Evolutionary conservation across 495 filamentous ascomycete genomes (phyloP).

Genomic region (Lasiosphaeria ovina): DNA sequence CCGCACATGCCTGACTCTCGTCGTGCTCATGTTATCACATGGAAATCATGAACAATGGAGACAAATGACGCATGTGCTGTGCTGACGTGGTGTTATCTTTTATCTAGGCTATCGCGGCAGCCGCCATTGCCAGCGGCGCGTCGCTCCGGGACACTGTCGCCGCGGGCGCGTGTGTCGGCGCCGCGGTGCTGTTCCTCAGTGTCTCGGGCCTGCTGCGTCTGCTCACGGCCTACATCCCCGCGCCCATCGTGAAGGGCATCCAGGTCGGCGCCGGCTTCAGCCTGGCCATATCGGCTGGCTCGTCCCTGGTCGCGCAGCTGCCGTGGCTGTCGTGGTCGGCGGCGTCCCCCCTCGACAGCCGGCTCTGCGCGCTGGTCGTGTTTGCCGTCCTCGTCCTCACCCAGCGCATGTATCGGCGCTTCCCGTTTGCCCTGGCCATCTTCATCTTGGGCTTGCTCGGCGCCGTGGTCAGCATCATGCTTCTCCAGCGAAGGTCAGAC

Average conservation of each 20-base stretch:
- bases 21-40: slow-evolving; percentile 15
- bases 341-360: slow-evolving; percentile 65
- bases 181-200: slow-evolving; percentile 70
- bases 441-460: slow-evolving; percentile 58
- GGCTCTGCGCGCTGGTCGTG: slow-evolving; percentile 65
- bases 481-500: too few relatives aligned
- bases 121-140: slow-evolving; percentile 68
- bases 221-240: slow-evolving; percentile 69
- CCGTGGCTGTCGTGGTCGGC: slow-evolving; percentile 39
- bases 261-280: slow-evolving; percentile 87
- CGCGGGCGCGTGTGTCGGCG: slow-evolving; percentile 73
- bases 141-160: slow-evolving; percentile 67
- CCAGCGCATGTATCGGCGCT: slow-evolving; percentile 47
- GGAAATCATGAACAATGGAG: too few relatives aligned
- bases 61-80: too few relatives aligned
- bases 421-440: slow-evolving; percentile 75
- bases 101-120: slow-evolving; percentile 76
- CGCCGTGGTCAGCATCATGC: not conserved
- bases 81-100: too few relatives aligned
- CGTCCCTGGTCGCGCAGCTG: slow-evolving; percentile 57
- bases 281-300: slow-evolving; percentile 72
- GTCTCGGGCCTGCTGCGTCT: slow-evolving; percentile 69
- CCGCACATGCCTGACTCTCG: slow-evolving; percentile 23
- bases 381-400: slow-evolving; percentile 68
- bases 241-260: slow-evolving; percentile 88